These are phyloP conservation scores for Amorphotheca resinae DNA, from an alignment of 495 filamentous ascomycete species.

Conservation along the genomic window DNA sequence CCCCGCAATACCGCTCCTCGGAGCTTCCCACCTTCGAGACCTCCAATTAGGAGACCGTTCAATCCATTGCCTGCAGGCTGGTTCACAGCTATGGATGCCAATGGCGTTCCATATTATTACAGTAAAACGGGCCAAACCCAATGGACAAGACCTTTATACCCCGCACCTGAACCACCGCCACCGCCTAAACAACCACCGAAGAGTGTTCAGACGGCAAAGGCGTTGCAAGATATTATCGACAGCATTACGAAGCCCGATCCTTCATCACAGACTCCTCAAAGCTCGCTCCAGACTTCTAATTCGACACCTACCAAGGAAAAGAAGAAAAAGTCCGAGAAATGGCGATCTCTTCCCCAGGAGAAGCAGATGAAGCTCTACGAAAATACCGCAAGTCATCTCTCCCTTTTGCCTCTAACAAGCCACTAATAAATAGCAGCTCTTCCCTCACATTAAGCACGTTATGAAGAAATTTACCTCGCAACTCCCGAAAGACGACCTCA, in stretches of 20 bases:
- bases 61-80: slow-evolving; percentile 64
- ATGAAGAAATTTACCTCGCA: slow-evolving; percentile 76
- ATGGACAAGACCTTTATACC: slow-evolving; percentile 61
- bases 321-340: slow-evolving; percentile 59
- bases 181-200: slow-evolving; percentile 53
- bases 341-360: slow-evolving; percentile 63
- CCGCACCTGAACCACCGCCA: slow-evolving; percentile 47
- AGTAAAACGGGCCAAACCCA: slow-evolving; percentile 59
- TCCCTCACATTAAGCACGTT: slow-evolving; percentile 71
- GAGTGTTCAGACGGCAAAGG: slow-evolving; percentile 39
- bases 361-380: slow-evolving; percentile 91
- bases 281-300: slow-evolving; percentile 16
- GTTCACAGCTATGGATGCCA: slow-evolving; percentile 54
- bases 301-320: slow-evolving; percentile 47
- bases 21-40: slow-evolving; percentile 43
- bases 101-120: slow-evolving; percentile 72
- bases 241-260: slow-evolving; percentile 57
- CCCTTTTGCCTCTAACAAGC: background rate
- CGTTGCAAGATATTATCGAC: slow-evolving; percentile 75
- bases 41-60: slow-evolving; percentile 39
- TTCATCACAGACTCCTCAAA: slow-evolving; percentile 27
- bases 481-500: slow-evolving; percentile 76
- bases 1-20: slow-evolving; percentile 54
- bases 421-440: slow-evolving; percentile 41
- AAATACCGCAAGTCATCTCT: slow-evolving; percentile 53